Percentiles rank a stretch among this genome's conserved stretches.
phyloP scores from a whole-genome alignment of 805 yeast species.

The Kodamaea restingae region DNA sequence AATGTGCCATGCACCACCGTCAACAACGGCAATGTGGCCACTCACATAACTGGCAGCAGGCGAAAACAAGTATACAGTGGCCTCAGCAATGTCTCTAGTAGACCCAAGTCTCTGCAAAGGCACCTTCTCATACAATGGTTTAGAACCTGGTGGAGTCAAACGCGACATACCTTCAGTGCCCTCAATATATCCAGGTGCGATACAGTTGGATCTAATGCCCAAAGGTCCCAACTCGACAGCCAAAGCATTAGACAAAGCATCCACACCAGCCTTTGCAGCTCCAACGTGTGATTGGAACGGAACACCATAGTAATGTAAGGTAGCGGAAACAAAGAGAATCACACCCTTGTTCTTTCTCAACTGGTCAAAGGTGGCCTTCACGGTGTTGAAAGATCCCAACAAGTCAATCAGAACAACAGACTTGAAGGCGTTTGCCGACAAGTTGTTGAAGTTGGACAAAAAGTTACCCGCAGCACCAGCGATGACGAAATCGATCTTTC shows the following conservation, averaged over 20 bases:
- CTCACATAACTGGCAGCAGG: constrained; percentile 25
- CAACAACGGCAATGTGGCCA: constrained; percentile 26
- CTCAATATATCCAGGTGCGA: constrained; percentile 89
- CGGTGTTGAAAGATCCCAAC: constrained; percentile 85
- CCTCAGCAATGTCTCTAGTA: constrained; percentile 27
- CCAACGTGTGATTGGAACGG: constrained; percentile 89
- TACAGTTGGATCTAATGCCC: constrained; percentile 76
- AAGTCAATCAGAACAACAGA: constrained; percentile 84
- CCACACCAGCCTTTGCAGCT: constrained; percentile 95
- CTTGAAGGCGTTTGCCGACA: constrained; percentile 84
- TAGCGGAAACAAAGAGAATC: constrained; percentile 78
- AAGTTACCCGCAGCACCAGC: constrained; percentile 98
- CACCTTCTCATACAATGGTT: constrained; percentile 34
- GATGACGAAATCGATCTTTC: constrained; percentile 79
- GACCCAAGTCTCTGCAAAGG: constrained; percentile 26
- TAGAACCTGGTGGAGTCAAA: constrained; percentile 43
- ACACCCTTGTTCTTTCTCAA: constrained; percentile 65
- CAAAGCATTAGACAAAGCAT: constrained; percentile 75
- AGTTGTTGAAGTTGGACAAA: constrained; percentile 68
- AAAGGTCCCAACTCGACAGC: constrained; percentile 91
- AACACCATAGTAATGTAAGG: constrained; percentile 83
- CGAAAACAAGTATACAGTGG: constrained; percentile 26
- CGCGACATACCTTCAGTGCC: constrained; percentile 84
- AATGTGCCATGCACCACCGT: constrained; percentile 35
- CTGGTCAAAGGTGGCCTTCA: constrained; percentile 72